These are phyloP conservation scores for Luffa aegyptiaca DNA, from an alignment of 306 rosid genomes.

Conservation along the genomic window DNA sequence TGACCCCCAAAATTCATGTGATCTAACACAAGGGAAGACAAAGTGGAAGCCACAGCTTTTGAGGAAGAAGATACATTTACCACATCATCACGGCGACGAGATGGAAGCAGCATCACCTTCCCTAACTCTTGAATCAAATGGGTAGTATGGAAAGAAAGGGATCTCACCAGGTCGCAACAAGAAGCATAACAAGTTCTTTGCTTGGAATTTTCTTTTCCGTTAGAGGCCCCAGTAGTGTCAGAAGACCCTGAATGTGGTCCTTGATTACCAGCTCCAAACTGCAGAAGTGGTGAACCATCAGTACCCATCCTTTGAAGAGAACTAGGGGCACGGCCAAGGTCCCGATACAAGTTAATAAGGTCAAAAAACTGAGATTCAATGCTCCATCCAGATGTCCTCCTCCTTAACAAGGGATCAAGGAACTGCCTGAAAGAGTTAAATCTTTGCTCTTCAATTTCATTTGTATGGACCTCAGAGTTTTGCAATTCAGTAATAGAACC, in stretches of 20 bases:
- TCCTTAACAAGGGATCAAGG: slow-evolving; percentile 77
- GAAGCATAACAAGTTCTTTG: slow-evolving; percentile 59
- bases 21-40: slow-evolving; percentile 60
- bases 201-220: slow-evolving; percentile 57
- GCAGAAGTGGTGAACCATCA: slow-evolving; percentile 41
- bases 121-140: slow-evolving; percentile 96
- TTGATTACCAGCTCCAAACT: slow-evolving; percentile 41
- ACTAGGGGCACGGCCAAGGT: slow-evolving; percentile 67
- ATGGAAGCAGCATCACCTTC: slow-evolving; percentile 77
- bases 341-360: slow-evolving; percentile 76
- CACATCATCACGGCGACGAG: slow-evolving; percentile 89
- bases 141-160: slow-evolving; percentile 84
- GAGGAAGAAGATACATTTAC: slow-evolving; percentile 68
- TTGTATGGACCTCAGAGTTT: slow-evolving; percentile 48
- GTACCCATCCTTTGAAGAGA: slow-evolving; percentile 52
- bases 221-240: slow-evolving; percentile 37
- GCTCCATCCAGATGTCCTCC: slow-evolving; percentile 89
- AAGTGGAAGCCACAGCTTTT: slow-evolving; percentile 72
- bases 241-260: slow-evolving; percentile 40
- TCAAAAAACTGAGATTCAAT: slow-evolving; percentile 91
- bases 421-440: slow-evolving; percentile 84
- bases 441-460: slow-evolving; percentile 79
- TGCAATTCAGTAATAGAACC: slow-evolving; percentile 58
- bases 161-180: slow-evolving; percentile 78
- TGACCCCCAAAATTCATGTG: slow-evolving; percentile 83